Conservation (phyloP, 768 basidiomycete species). For the Auricularia sp. region DNA sequence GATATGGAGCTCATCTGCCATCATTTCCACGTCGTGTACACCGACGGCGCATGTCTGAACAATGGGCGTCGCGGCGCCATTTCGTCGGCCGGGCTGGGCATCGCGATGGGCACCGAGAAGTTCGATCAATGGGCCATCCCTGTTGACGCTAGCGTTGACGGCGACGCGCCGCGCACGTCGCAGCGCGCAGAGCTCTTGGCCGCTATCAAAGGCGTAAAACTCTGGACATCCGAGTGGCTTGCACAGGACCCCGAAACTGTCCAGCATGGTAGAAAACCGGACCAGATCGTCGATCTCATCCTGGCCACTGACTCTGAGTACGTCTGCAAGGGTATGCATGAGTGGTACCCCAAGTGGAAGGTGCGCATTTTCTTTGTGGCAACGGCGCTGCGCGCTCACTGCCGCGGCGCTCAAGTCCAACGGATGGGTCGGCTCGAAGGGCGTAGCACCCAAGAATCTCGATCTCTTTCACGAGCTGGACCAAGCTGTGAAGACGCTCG, state of each 20-base stretch:
- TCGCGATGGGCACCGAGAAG: background rate
- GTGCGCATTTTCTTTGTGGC: slow-evolving; percentile 8
- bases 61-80: slow-evolving; percentile 20
- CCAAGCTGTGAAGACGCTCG: slow-evolving; percentile 7
- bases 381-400: background rate
- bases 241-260: background rate
- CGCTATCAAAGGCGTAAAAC: background rate
- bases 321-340: slow-evolving; percentile 26
- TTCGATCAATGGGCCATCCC: background rate
- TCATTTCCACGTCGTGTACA: slow-evolving; percentile 20
- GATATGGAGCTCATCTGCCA: slow-evolving; percentile 13
- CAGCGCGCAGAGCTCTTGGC: background rate
- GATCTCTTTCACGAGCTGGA: slow-evolving; percentile 23
- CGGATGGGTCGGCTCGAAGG: background rate
- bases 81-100: slow-evolving; percentile 21
- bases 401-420: background rate
- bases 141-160: background rate
- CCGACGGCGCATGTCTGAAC: slow-evolving; percentile 25
- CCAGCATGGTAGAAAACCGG: background rate
- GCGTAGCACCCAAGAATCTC: slow-evolving; percentile 15
- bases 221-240: background rate
- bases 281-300: slow-evolving; percentile 4
- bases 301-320: slow-evolving; percentile 28
- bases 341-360: slow-evolving; percentile 28
- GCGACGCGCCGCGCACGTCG: background rate